A percentile compares a stretch with the other conserved stretches of the same genome.
phyloP scores from a whole-genome alignment of 768 basidiomycete genomes.

The Leccinum uliginosum region DNA sequence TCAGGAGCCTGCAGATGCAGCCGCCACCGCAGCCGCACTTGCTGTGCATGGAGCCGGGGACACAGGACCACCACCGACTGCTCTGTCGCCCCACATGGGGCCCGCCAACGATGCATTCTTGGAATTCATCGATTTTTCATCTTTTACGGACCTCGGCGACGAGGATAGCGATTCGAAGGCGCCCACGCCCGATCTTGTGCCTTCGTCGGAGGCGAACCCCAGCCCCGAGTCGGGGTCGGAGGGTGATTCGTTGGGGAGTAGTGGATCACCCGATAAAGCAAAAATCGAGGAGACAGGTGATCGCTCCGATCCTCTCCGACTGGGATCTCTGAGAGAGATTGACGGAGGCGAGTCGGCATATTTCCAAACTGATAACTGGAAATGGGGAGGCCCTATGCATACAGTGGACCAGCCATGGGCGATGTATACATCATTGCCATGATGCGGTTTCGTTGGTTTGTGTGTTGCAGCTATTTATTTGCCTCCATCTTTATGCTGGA shows the following conservation, averaged over 20 bases:
- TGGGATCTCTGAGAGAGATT: constrained; percentile 64
- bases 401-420: constrained; percentile 69
- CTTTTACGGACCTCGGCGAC: constrained; percentile 45
- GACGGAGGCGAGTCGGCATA: constrained; percentile 74
- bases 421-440: constrained; percentile 41
- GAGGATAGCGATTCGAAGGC: constrained; percentile 65
- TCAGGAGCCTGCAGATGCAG: constrained; percentile 35
- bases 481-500: constrained; percentile 41
- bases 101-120: constrained; percentile 37
- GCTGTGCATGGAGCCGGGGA: constrained; percentile 26
- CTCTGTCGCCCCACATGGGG: constrained; percentile 32
- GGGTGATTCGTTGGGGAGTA: constrained; percentile 45
- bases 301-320: constrained; percentile 47
- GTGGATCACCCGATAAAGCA: constrained; percentile 42
- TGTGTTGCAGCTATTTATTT: constrained; percentile 37
- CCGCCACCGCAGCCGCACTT: constrained; percentile 27
- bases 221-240: constrained; percentile 75
- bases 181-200: constrained; percentile 70
- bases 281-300: constrained; percentile 49
- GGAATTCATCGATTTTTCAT: constrained; percentile 67
- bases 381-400: constrained; percentile 69
- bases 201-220: constrained; percentile 67
- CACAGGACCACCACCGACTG: constrained; percentile 29
- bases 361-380: constrained; percentile 56
- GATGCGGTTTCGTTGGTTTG: constrained; percentile 25